Evolutionary conservation across 1,139 yeast genomes (phyloP).

Genomic region (Debaryomyces sp.): DNA sequence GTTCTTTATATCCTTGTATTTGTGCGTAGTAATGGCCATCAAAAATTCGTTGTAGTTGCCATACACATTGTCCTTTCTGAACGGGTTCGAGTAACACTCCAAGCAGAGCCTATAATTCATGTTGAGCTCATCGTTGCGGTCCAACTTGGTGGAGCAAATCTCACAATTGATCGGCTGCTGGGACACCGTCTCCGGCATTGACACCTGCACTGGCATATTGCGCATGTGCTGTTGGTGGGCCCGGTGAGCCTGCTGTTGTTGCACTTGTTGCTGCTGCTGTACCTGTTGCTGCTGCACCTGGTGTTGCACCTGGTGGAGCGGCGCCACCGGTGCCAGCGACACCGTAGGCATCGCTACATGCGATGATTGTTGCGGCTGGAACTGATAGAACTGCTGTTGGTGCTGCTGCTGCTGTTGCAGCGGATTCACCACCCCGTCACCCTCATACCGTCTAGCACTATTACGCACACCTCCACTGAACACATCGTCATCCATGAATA

Average conservation of each 20-base stretch:
- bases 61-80: conserved; percentile 34
- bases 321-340: conserved; percentile 3
- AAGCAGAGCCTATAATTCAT: conserved; percentile 30
- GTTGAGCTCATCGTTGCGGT: conserved; percentile 26
- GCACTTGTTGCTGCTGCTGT: conserved; percentile 7
- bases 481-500: conserved; percentile 31
- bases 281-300: conserved; percentile 7
- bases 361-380: conserved; percentile 14
- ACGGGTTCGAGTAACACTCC: conserved; percentile 36
- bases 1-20: conserved; percentile 28
- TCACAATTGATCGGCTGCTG: conserved; percentile 27
- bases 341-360: conserved; percentile 13
- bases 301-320: conserved; percentile 7
- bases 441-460: conserved; percentile 12
- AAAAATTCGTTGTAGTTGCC: conserved; percentile 41
- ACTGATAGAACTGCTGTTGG: conserved; percentile 15
- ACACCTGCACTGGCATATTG: conserved; percentile 12
- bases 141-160: conserved; percentile 27
- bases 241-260: conserved; percentile 11
- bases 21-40: conserved; percentile 25
- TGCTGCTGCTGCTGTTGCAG: conserved; percentile 14
- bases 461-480: conserved; percentile 17
- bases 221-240: conserved; percentile 12
- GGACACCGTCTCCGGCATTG: conserved; percentile 12
- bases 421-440: conserved; percentile 11